Conservation (phyloP, 495 filamentous ascomycete genomes). For the Ramalina intermedia region DNA sequence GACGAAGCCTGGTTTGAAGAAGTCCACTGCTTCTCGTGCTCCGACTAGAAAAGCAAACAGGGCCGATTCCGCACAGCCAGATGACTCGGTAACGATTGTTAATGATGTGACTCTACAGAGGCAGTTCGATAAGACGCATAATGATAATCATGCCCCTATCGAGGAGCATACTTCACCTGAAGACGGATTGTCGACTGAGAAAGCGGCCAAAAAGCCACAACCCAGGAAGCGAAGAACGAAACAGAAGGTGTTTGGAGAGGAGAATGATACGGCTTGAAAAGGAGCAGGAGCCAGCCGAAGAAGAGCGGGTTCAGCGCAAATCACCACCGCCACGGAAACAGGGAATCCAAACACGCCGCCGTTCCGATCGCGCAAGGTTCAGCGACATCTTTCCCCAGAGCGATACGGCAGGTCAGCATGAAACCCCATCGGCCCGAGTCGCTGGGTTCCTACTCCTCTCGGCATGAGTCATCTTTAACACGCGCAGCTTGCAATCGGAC, state of each 20-base stretch:
- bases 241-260: background rate
- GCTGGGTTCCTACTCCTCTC: too few species aligned
- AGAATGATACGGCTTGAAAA: background rate
- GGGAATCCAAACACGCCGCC: too few species aligned
- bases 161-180: background rate
- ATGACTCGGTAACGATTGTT: background rate
- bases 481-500: too few species aligned
- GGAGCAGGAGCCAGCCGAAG: background rate
- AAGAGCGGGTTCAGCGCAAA: background rate
- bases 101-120: background rate
- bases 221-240: background rate
- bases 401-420: too few species aligned
- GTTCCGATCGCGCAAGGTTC: too few species aligned
- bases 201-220: background rate
- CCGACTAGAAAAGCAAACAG: slow-evolving; percentile 12
- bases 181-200: background rate
- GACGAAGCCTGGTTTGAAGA: slow-evolving; percentile 12
- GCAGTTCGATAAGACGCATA: background rate
- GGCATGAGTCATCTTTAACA: too few species aligned
- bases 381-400: too few species aligned
- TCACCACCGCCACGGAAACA: background rate
- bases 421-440: too few species aligned
- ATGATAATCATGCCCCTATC: background rate
- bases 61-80: slow-evolving; percentile 7
- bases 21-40: slow-evolving; percentile 14